These are phyloP conservation scores for Copromyces sp. DNA, from an alignment of 495 filamentous ascomycete species.

Conservation along the genomic window DNA sequence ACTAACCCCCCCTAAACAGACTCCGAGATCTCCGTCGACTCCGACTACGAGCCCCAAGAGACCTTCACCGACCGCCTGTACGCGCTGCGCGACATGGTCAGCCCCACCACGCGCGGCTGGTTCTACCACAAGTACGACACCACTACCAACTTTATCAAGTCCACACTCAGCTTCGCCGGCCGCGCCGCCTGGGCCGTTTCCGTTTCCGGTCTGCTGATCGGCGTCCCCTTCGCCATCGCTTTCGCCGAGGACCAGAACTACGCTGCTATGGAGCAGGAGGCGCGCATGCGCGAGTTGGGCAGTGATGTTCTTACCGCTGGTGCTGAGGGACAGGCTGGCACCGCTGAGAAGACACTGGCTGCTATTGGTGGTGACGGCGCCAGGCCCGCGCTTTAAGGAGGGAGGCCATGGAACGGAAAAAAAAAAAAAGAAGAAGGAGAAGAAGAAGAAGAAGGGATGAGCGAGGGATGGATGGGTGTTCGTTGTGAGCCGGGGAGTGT, in stretches of 20 bases:
- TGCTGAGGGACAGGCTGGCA: constrained; percentile 14
- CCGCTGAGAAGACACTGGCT: constrained; percentile 25
- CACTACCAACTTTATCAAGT: constrained; percentile 45
- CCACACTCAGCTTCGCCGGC: constrained; percentile 56
- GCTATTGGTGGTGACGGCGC: constrained; percentile 22
- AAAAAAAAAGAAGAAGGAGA: neutral
- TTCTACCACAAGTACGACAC: constrained; percentile 49
- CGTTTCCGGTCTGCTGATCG: constrained; percentile 78
- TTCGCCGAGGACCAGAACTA: constrained; percentile 93
- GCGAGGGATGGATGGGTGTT: neutral
- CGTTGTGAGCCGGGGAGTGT: neutral
- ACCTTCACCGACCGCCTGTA: constrained; percentile 67
- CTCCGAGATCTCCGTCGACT: constrained; percentile 54
- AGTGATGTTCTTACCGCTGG: constrained; percentile 34
- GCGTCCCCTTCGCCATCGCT: constrained; percentile 86
- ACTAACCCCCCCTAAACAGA: constrained; percentile 30
- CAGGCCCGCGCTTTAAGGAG: constrained; percentile 23
- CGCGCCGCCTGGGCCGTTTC: constrained; percentile 80
- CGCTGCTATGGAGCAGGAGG: constrained; percentile 92
- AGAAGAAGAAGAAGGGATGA: neutral
- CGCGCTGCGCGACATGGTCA: constrained; percentile 87
- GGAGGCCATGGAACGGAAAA: neutral
- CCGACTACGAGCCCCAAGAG: constrained; percentile 45
- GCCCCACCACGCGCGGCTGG: constrained; percentile 66
- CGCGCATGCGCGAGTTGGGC: constrained; percentile 78